phyloP scores from a whole-genome alignment of 192 early-diverging fungal species.

The Linnemannia schmuckeri region DNA sequence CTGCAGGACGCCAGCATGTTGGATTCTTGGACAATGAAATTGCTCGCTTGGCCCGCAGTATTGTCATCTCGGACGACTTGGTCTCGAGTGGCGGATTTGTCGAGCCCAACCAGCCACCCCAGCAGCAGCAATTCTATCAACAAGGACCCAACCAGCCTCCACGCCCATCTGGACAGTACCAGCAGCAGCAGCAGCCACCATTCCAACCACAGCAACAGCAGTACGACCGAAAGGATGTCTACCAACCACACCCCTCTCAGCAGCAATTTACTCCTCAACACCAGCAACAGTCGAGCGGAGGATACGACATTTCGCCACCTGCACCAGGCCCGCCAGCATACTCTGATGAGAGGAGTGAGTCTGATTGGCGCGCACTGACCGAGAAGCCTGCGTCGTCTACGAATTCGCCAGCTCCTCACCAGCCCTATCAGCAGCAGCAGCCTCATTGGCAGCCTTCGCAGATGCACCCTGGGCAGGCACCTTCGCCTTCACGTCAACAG shows the following conservation, averaged over 20 bases:
- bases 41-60: constrained; percentile 62
- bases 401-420: constrained; percentile 7
- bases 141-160: constrained; percentile 19
- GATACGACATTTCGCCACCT: constrained; percentile 32
- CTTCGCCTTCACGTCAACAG: background rate
- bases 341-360: constrained; percentile 33
- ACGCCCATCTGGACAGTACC: constrained; percentile 23
- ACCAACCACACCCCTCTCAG: background rate
- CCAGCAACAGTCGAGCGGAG: constrained; percentile 21
- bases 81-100: constrained; percentile 39
- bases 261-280: background rate
- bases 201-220: background rate
- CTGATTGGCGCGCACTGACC: constrained; percentile 51
- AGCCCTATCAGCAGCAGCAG: constrained; percentile 17
- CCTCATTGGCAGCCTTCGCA: constrained; percentile 11
- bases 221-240: background rate
- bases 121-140: constrained; percentile 7
- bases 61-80: constrained; percentile 48
- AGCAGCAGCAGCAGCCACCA: constrained; percentile 16
- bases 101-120: constrained; percentile 25
- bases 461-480: background rate
- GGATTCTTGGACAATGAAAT: constrained; percentile 79
- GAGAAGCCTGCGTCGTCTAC: constrained; percentile 16
- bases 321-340: constrained; percentile 4
- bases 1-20: constrained; percentile 67